Base-by-base conservation (phyloP, 148 eudicot genomes). In the Chenopodium berlandieri region DNA sequence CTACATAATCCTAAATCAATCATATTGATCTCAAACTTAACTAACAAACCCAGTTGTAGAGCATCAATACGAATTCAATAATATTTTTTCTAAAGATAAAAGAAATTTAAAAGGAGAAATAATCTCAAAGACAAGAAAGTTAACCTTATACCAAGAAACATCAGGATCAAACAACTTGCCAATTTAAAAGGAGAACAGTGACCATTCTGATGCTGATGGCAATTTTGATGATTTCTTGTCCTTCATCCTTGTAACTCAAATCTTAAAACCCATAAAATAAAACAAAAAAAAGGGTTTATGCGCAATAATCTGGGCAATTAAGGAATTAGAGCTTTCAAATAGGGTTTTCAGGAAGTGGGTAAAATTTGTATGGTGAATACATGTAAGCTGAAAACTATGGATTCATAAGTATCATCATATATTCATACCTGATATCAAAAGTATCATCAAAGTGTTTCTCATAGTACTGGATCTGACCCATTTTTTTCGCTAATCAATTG, bases 91-190 rank as follows among this genome's bases (percentile, higher is more conserved):
- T 32, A 32, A 1, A 48, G 25, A 5, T 75, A 65, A 27, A 16
- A 4, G 16, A 60, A 68, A 44, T 20, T 23, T 7, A 48, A 34
- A 60, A 50, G 67, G 17, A 0, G 75, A 79, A 75, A 62, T 7
- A 32, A 32, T 32, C 34, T 32, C 34, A 30, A 30, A 71, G 58
- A 31, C 2, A 31, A 9, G 12, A 10, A 34, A 62, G 56, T 74
- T 65, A 14, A 96, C 98, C 99, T 94, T 96, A 78, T 96, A 98
- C 99, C 98, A 96, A 0, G 98, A 92, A 82, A 94, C 94, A 76
- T 96, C 98, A 17, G 98, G 90, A 89, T 96, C 99, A 74, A 94
- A 85, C 84, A 92, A 85, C 76, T 91, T 95, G 60, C 92, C 89
- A 70, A 95, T 76, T 83, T 90, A 91, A 83, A 90, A 96, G 22